These are phyloP conservation scores for Teratosphaeriaceae sp. DNA, from an alignment of 2,329 filamentous ascomycete species.

Conservation along the genomic window DNA sequence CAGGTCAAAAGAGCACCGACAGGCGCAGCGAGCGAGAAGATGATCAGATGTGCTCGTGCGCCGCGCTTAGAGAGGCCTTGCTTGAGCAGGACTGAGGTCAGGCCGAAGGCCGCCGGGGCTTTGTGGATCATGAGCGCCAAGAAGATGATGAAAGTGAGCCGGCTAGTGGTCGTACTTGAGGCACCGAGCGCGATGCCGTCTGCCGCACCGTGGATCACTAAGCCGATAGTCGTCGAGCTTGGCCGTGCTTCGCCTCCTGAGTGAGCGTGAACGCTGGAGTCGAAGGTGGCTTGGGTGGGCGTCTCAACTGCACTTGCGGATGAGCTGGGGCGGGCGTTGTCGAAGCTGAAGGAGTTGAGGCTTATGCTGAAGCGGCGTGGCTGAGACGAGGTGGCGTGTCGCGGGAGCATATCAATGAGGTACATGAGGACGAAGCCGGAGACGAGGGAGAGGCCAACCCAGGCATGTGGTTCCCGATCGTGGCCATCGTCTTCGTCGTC, in stretches of 20 bases:
- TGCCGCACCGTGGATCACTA: constrained; percentile 93
- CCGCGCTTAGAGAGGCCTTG: constrained; percentile 84
- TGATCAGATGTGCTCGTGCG: constrained; percentile 74
- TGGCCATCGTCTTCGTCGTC: neutral
- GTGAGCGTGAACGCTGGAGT: constrained; percentile 24
- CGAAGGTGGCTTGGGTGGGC: constrained; percentile 14
- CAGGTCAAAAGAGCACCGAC: constrained; percentile 80
- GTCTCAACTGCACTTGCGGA: constrained; percentile 20
- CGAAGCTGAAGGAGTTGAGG: constrained; percentile 63
- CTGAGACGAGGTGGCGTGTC: constrained; percentile 55
- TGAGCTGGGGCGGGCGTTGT: constrained; percentile 32
- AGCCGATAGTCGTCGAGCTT: constrained; percentile 65
- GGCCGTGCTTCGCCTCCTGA: too few species aligned
- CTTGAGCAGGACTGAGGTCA: constrained; percentile 84
- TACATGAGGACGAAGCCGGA: constrained; percentile 96
- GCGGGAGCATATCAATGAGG: constrained; percentile 78
- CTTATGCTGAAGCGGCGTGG: constrained; percentile 78
- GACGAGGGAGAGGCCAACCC: constrained; percentile 80
- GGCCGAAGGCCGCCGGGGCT: constrained; percentile 81
- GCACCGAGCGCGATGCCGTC: constrained; percentile 95
- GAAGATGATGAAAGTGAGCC: constrained; percentile 86
- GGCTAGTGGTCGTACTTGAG: constrained; percentile 58
- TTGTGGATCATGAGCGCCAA: constrained; percentile 96
- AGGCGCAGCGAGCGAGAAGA: constrained; percentile 89
- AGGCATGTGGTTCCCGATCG: constrained; percentile 55